Conservation (phyloP, 805 yeast species). For the Cyberlindnera subsufficiens region DNA sequence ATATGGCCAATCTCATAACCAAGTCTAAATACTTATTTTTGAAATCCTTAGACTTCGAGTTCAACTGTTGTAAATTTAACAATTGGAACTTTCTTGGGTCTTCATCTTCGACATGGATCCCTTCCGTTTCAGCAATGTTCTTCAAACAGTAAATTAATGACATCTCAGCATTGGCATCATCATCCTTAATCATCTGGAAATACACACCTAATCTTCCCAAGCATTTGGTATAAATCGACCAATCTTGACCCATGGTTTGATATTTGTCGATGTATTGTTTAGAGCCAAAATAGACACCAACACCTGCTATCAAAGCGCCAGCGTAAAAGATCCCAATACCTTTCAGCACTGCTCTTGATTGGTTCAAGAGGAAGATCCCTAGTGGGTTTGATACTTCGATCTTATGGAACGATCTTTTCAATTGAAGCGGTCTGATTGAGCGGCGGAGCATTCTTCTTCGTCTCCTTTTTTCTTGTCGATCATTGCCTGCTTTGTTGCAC, state of each 20-base stretch:
- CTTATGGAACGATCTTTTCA: not conserved
- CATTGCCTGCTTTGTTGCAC: too few relatives aligned
- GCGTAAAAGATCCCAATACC: slow-evolving; percentile 9
- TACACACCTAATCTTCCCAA: slow-evolving; percentile 30
- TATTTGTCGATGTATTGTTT: slow-evolving; percentile 5
- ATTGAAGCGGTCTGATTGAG: too few relatives aligned
- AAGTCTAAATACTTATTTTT: slow-evolving; percentile 32
- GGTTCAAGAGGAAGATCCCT: slow-evolving; percentile 5
- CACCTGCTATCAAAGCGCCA: slow-evolving; percentile 1
- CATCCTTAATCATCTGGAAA: slow-evolving; percentile 30
- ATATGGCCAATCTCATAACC: slow-evolving; percentile 32
- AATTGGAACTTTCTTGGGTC: slow-evolving; percentile 17
- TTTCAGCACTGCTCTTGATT: slow-evolving; percentile 6
- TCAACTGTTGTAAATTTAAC: slow-evolving; percentile 19
- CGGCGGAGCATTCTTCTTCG: too few relatives aligned
- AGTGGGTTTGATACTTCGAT: slow-evolving; percentile 4
- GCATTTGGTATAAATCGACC: slow-evolving; percentile 8
- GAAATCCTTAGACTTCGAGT: slow-evolving; percentile 24
- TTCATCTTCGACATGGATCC: slow-evolving; percentile 15
- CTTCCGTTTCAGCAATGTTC: slow-evolving; percentile 26
- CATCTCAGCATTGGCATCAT: slow-evolving; percentile 28
- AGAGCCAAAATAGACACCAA: slow-evolving; percentile 8
- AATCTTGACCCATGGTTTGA: slow-evolving; percentile 7
- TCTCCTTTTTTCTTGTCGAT: too few relatives aligned
- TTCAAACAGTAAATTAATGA: slow-evolving; percentile 28